Evolutionary conservation across 78 protist genomes (phyloP).

Genomic region (Tieghemostelium lacteum): DNA sequence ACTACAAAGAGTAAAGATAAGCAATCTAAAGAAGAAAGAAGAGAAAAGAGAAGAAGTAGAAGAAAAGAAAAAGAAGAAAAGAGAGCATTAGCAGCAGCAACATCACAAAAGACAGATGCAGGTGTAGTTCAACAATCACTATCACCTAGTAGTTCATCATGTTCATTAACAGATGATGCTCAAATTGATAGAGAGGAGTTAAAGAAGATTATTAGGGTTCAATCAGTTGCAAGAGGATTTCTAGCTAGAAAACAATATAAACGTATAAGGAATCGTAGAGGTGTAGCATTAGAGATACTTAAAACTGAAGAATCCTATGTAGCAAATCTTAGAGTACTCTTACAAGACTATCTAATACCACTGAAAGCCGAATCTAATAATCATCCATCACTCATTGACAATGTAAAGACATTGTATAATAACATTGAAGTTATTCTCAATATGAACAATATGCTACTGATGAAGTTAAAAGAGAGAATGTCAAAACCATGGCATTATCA

Average conservation of each 20-base stretch:
- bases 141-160: slow-evolving; percentile 44
- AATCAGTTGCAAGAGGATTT: slow-evolving; percentile 33
- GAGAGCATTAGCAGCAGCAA: not conserved
- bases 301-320: slow-evolving; percentile 57
- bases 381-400: slow-evolving; percentile 20
- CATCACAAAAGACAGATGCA: not conserved
- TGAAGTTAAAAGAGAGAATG: slow-evolving; percentile 30
- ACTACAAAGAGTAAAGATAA: not conserved
- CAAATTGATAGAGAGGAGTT: slow-evolving; percentile 55
- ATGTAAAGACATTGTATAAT: slow-evolving; percentile 53
- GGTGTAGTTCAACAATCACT: not conserved
- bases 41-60: slow-evolving; percentile 74
- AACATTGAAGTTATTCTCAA: slow-evolving; percentile 65
- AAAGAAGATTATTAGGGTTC: slow-evolving; percentile 31
- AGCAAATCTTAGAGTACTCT: not conserved
- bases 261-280: slow-evolving; percentile 39
- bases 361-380: slow-evolving; percentile 11
- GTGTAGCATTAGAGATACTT: slow-evolving; percentile 36
- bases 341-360: slow-evolving; percentile 41
- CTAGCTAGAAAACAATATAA: slow-evolving; percentile 25
- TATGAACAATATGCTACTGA: slow-evolving; percentile 46
- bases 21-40: slow-evolving; percentile 52
- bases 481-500: slow-evolving; percentile 61
- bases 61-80: slow-evolving; percentile 58
- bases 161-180: slow-evolving; percentile 60